Conservation (phyloP, 2,329 filamentous ascomycete genomes). For the Penicillium sumatraense region DNA sequence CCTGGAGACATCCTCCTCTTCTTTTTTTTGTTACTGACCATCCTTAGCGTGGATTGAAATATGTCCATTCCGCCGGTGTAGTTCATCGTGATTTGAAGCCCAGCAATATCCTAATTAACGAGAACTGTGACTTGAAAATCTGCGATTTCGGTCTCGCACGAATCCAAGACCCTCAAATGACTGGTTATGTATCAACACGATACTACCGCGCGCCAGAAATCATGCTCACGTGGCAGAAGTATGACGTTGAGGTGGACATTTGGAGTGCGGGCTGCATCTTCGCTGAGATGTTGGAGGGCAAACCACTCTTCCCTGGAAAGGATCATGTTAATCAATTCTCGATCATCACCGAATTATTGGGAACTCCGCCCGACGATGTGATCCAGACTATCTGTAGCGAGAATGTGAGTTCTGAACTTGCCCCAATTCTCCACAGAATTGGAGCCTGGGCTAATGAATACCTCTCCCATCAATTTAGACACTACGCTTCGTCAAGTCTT, state of each 20-base stretch:
- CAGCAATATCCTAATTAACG: conserved; percentile 98
- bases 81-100: conserved; percentile 98
- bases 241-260: conserved; percentile 98
- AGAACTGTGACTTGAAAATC: conserved; percentile 99
- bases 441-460: conserved; percentile 28
- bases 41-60: conserved; percentile 88
- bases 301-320: conserved; percentile 97
- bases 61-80: conserved; percentile 97
- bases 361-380: conserved; percentile 96
- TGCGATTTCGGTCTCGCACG: conserved; percentile 97
- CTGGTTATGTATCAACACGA: conserved; percentile 95
- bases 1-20: background rate
- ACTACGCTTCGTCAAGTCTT: conserved; percentile 92
- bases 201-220: conserved; percentile 99
- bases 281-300: conserved; percentile 98
- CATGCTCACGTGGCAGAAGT: conserved; percentile 99
- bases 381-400: conserved; percentile 98
- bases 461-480: conserved; percentile 62
- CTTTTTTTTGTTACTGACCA: background rate
- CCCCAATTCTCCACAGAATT: background rate
- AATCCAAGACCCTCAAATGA: conserved; percentile 99
- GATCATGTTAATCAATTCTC: conserved; percentile 99
- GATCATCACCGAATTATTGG: conserved; percentile 96
- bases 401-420: conserved; percentile 66
- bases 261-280: conserved; percentile 99